These are phyloP conservation scores for Bryoglossum gracile DNA, from an alignment of 495 filamentous ascomycete genomes.

Conservation along the genomic window DNA sequence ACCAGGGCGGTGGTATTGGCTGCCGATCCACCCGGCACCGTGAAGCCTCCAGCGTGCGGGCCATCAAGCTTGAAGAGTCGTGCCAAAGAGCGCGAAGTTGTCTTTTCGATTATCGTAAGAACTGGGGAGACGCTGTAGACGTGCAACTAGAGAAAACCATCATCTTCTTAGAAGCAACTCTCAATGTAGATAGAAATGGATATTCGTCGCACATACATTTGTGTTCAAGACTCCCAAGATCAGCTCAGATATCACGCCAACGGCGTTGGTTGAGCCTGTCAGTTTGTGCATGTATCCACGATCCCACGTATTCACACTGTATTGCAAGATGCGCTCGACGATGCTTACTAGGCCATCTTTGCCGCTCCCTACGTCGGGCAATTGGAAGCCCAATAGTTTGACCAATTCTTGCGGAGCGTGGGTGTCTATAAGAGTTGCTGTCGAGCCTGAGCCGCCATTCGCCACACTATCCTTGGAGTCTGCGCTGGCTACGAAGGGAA, in stretches of 20 bases:
- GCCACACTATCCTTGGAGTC: slow-evolving; percentile 57
- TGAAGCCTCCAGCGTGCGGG: slow-evolving; percentile 72
- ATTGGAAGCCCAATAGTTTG: slow-evolving; percentile 55
- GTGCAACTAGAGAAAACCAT: slow-evolving; percentile 57
- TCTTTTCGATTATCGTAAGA: slow-evolving; percentile 84
- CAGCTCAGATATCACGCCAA: slow-evolving; percentile 78
- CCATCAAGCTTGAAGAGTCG: slow-evolving; percentile 64
- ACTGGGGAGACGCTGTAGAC: slow-evolving; percentile 88
- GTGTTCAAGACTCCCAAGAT: slow-evolving; percentile 80
- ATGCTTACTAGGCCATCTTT: slow-evolving; percentile 63
- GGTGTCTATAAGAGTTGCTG: no score
- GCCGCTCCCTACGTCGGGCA: slow-evolving; percentile 59
- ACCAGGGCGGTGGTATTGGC: slow-evolving; percentile 84
- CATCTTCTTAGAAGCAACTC: slow-evolving; percentile 82
- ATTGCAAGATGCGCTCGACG: slow-evolving; percentile 60
- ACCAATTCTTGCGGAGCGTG: no score
- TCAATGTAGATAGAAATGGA: no score
- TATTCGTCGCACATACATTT: slow-evolving; percentile 56
- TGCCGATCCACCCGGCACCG: slow-evolving; percentile 77
- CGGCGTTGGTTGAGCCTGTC: slow-evolving; percentile 78
- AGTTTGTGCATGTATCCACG: slow-evolving; percentile 92
- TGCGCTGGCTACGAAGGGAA: slow-evolving; percentile 71
- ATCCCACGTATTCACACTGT: slow-evolving; percentile 94
- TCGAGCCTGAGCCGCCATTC: no score
- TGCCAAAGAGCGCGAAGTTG: slow-evolving; percentile 45